Conservation (phyloP, 306 rosid genomes). For the Calophaca sinica region DNA sequence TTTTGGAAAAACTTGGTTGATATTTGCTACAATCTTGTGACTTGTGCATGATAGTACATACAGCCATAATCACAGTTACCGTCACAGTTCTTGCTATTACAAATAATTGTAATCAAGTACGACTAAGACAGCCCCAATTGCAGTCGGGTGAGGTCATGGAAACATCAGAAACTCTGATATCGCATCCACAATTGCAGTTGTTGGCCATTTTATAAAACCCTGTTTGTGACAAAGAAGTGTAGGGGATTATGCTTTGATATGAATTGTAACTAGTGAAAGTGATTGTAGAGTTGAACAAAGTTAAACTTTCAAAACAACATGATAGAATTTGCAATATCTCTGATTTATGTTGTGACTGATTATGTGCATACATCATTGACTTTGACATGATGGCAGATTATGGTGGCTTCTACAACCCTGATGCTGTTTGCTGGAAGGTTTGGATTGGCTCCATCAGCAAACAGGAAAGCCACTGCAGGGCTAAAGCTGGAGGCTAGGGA, state of each 20-base stretch:
- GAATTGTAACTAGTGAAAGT: neutral
- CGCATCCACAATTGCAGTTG: no score
- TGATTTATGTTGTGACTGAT: no score
- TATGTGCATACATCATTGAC: neutral
- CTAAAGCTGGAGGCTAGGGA: constrained; percentile 88
- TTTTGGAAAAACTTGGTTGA: neutral
- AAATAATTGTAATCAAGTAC: no score
- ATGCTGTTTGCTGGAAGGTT: constrained; percentile 98
- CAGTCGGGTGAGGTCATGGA: neutral
- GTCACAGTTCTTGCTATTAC: no score
- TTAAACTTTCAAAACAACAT: neutral
- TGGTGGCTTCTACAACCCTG: constrained; percentile 79
- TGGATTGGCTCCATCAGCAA: constrained; percentile 96
- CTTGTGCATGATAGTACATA: neutral
- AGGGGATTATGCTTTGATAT: neutral
- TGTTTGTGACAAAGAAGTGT: neutral
- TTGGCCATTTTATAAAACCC: no score
- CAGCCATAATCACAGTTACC: neutral
- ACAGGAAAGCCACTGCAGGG: constrained; percentile 94
- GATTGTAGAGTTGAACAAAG: neutral
- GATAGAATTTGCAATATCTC: neutral
- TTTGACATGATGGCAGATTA: constrained; percentile 60
- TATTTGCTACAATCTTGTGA: neutral
- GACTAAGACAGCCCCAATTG: no score
- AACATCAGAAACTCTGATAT: neutral